Evolutionary conservation across 805 yeast genomes (phyloP), one percentile per base, ranked within the genome.

Genomic region (Suhomyces faveliae): DNA sequence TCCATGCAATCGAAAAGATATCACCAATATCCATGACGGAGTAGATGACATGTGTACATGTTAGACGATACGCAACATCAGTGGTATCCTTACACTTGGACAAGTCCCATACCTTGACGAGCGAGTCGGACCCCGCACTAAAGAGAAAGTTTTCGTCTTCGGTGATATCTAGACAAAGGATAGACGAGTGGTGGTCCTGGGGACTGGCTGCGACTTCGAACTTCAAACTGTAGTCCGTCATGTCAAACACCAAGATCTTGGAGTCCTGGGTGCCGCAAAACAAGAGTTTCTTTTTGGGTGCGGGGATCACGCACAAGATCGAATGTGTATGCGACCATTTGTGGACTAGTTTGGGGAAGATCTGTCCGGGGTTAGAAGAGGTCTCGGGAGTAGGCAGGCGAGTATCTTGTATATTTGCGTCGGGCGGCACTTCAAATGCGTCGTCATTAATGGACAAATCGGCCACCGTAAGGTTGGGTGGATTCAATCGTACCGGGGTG

Each of bases 191-290:
- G 58, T 85, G 89, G n/a, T 87, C 88, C 5, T 72, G 72, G 17
- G 56, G 57, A 6, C 63, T 64, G 40, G 63, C 56, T 38, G 57
- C 47, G 19, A 87, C 66, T 8, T 70, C 73, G 33, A 72, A 63
- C 40, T 76, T 77, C 43, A 74, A 71, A 54, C 83, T 83, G 62
- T 80, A 92, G 0, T 87, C 83, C 4, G 64, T 66, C 46, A 87
- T 68, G 57, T 89, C 92, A 59, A 78, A 83, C 1, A 88, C 84
- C 35, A 88, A 66, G 35, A 92, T 85, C 54, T 79, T 80, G 9
- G 94, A 87, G 58, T 87, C 88, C 54, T 91, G 96, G 1, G 97
- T 89, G 8, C 99, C 99, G 47, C 96, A 94, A 61, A 88, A 87
- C 4, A 92, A 54, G 6, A 85, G 64, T 27, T 76, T 76, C 49